Conservation (phyloP, 176 grass and related monocot genomes). For the Chrysopogon serrulatus region DNA sequence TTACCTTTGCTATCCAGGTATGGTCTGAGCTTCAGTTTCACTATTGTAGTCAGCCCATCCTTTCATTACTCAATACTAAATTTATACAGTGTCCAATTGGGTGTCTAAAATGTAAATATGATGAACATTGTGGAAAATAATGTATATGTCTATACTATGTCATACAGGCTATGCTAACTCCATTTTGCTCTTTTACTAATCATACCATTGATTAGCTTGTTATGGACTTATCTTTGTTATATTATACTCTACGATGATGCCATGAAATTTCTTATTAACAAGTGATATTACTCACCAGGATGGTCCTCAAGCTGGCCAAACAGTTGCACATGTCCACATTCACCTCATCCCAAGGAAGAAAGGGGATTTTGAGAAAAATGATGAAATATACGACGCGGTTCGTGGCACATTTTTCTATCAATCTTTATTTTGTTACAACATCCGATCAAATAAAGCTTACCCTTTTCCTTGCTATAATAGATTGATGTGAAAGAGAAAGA, state of each 20-base stretch:
- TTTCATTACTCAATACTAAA: neutral
- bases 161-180: neutral
- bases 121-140: neutral
- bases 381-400: constrained; percentile 95
- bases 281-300: constrained; percentile 42
- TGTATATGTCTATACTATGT: neutral
- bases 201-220: neutral
- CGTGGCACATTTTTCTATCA: neutral
- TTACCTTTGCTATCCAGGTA: constrained; percentile 86
- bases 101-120: neutral
- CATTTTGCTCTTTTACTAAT: neutral
- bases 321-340: constrained; percentile 95
- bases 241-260: neutral
- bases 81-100: neutral
- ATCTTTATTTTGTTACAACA: neutral
- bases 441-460: neutral
- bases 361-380: constrained; percentile 92
- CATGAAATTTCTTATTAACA: neutral
- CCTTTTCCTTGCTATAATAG: constrained; percentile 22
- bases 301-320: constrained; percentile 92
- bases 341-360: constrained; percentile 79
- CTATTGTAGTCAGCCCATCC: neutral
- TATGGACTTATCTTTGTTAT: neutral
- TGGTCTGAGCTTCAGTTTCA: constrained; percentile 5
- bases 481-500: constrained; percentile 80